Percentiles rank a stretch among this genome's conserved stretches.
Conservation (phyloP, 306 rosid genomes). For the Dryas alaskensis region DNA sequence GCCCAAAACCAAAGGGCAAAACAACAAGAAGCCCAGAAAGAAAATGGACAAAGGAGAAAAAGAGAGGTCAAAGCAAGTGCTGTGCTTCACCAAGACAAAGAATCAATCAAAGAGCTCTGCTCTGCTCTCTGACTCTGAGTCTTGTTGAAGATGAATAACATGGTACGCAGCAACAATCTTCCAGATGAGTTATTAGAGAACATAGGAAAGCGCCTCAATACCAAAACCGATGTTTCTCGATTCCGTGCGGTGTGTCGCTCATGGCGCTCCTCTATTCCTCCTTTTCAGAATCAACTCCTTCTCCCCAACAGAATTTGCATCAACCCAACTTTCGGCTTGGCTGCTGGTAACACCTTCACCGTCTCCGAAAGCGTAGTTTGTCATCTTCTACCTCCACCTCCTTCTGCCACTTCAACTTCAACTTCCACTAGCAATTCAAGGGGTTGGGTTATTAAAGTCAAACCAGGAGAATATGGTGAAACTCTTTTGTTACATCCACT, state of each 20-base stretch:
- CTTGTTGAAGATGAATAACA: too few species aligned
- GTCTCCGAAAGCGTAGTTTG: constrained; percentile 12
- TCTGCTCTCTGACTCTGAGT: too few species aligned
- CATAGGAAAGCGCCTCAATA: background rate
- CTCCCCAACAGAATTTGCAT: constrained; percentile 2
- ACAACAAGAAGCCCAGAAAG: too few species aligned
- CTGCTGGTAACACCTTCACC: too few species aligned
- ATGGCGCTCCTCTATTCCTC: constrained; percentile 25
- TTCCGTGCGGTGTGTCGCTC: constrained; percentile 23
- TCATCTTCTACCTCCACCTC: background rate
- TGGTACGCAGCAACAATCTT: background rate
- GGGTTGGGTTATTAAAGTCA: constrained; percentile 27
- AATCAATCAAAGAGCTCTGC: too few species aligned
- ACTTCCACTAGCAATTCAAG: background rate
- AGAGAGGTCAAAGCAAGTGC: too few species aligned
- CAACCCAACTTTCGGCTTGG: background rate
- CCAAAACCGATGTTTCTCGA: constrained; percentile 3
- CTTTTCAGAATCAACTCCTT: background rate
- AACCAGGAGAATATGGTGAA: background rate
- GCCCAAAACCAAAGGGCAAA: too few species aligned
- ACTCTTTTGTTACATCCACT: constrained; percentile 14
- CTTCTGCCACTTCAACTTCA: background rate
- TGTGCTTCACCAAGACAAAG: too few species aligned
- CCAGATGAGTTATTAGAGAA: constrained; percentile 15
- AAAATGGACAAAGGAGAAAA: too few species aligned